Percentiles rank a stretch among this genome's conserved stretches.
Evolutionary conservation across 768 basidiomycete genomes (phyloP).

Genomic region (Russula foetens): DNA sequence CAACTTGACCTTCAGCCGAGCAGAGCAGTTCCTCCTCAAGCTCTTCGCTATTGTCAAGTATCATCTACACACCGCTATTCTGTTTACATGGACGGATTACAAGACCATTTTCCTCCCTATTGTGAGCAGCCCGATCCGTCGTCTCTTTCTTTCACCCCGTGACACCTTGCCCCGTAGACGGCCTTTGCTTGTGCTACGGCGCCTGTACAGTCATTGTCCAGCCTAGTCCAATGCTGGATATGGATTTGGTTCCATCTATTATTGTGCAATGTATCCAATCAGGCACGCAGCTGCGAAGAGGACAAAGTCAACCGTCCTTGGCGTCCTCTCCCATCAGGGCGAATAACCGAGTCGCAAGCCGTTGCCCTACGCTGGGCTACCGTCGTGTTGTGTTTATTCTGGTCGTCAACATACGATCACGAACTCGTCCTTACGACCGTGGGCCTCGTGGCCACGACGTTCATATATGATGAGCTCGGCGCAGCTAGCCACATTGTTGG

Average conservation of each 20-base stretch:
- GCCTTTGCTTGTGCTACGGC: slow-evolving; percentile 20
- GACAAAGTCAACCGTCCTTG: slow-evolving; percentile 24
- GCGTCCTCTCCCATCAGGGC: slow-evolving; percentile 24
- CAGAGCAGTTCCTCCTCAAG: not conserved
- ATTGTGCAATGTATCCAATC: slow-evolving; percentile 24
- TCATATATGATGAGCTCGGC: slow-evolving; percentile 18
- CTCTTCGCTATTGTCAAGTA: slow-evolving; percentile 11
- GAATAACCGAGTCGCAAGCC: slow-evolving; percentile 20
- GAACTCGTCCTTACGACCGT: slow-evolving; percentile 16
- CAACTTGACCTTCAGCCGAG: slow-evolving; percentile 12
- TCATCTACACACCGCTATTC: slow-evolving; percentile 21
- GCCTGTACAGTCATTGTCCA: slow-evolving; percentile 13
- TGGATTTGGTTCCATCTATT: slow-evolving; percentile 26
- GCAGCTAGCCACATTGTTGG: slow-evolving; percentile 14
- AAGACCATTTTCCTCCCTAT: slow-evolving; percentile 27
- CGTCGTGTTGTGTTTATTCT: slow-evolving; percentile 18
- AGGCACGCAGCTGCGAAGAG: slow-evolving; percentile 21
- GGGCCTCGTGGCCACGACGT: slow-evolving; percentile 21
- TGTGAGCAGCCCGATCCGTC: slow-evolving; percentile 12
- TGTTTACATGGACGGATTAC: slow-evolving; percentile 27
- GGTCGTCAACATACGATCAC: slow-evolving; percentile 13
- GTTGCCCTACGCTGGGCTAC: slow-evolving; percentile 19
- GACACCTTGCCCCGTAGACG: slow-evolving; percentile 4
- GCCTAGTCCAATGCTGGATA: slow-evolving; percentile 13
- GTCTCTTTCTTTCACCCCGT: not conserved